phyloP scores from a whole-genome alignment of 75 land plant species.

The Isoetes taiwanensis region DNA sequence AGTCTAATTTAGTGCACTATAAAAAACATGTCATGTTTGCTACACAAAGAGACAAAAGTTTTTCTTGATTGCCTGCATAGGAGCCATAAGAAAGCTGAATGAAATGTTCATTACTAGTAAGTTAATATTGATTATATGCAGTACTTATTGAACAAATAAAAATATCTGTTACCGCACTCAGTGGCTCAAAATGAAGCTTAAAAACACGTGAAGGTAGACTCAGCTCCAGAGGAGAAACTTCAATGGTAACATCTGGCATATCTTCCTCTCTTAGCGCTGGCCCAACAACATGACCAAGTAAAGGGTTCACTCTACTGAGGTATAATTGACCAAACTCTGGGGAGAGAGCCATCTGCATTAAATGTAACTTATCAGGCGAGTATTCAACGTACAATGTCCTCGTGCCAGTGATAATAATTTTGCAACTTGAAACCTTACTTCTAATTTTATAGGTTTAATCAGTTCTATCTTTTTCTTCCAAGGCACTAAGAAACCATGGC shows the following conservation, averaged over 20 bases:
- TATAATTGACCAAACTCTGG: conserved; percentile 25
- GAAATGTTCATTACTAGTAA: too few relatives aligned
- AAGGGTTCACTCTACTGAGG: conserved; percentile 28
- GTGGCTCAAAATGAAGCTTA: conserved; percentile 19
- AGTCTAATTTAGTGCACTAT: too few relatives aligned
- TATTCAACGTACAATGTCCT: background rate
- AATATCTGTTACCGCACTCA: conserved; percentile 32
- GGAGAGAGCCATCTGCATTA: conserved; percentile 31
- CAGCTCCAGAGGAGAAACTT: conserved; percentile 21
- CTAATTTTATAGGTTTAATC: conserved; percentile 24
- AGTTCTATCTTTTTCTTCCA: conserved; percentile 15
- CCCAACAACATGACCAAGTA: conserved; percentile 30
- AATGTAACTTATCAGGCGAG: background rate
- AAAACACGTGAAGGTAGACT: conserved; percentile 22
- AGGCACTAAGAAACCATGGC: conserved; percentile 17
- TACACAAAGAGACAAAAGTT: too few relatives aligned
- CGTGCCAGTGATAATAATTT: background rate
- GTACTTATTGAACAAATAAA: too few relatives aligned
- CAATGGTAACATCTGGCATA: conserved; percentile 28
- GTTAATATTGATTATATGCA: too few relatives aligned
- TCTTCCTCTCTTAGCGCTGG: conserved; percentile 33
- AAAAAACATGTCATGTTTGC: too few relatives aligned
- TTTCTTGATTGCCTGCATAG: too few relatives aligned
- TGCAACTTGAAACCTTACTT: conserved; percentile 16
- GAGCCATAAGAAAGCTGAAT: too few relatives aligned